Base-by-base conservation (phyloP, 768 basidiomycete genomes). In the Tulasnella sp. region DNA sequence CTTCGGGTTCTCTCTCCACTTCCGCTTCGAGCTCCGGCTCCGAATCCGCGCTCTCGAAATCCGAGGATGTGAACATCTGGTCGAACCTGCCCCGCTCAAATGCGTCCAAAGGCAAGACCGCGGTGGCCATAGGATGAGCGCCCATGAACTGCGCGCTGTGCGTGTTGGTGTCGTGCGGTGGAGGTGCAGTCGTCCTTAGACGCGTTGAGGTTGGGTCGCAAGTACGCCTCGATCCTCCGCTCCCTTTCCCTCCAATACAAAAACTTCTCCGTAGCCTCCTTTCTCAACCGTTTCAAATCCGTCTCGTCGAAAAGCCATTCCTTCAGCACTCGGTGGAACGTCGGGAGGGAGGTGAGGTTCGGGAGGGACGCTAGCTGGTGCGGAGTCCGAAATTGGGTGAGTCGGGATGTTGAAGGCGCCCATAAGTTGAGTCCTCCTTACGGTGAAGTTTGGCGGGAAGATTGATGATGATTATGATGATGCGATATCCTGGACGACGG, bases 31-130 rank as follows among this genome's bases (percentile, higher is more conserved):
- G 4, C 20, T 69, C 64, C 12, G 64, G 9, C 20, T 69, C 64
- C 12, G 37, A 69, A 42, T 75, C 74, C 34, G 74, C 46, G 74
- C 46, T 50, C n/a, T 58, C 76, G 48, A 37, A 34, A 41, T 77
- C 58, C n/a, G 40, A 41, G 4, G 41, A 22, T 9, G 22, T 64
- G 76, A 64, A 50, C 12, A 77, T 48, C 46, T 50, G 48, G 48
- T 77, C 76, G 54, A 77, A 60, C 40, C 50, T 64, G 58, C 60
- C 60, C 44, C 76, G 14, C 76, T 77, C 76, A 50, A 77, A 77
- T 24, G 58, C 76, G 37, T 64, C 76, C 2, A 50, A 11, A 8
- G 48, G 41, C 9, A 58, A 16, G 11, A 64, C 50, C 31, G 44
- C 22, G 8, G 41, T 20, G 4, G 28, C 31, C 7, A 16, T 3